Base-by-base conservation (phyloP, 169 alveolate species). In the Plasmodium sp. region DNA sequence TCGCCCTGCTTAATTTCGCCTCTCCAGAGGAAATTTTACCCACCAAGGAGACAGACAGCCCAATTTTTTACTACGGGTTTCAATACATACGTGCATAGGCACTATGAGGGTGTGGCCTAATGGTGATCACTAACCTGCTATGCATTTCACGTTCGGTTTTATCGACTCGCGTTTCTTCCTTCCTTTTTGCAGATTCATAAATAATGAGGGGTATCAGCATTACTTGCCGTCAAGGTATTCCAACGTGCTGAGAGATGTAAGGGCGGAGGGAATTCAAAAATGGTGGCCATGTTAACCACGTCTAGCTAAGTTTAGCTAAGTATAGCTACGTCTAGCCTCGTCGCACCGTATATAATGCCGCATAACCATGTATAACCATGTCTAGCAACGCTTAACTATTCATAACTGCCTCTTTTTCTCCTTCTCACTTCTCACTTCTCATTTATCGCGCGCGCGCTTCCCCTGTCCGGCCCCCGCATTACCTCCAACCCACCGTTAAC, bases 31-130 rank as follows among this genome's bases (percentile, higher is more conserved):
- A 90, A 41, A 39, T 58, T 90, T 80, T 48, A n/a, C 41, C 80
- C 18, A n/a, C 41, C 31, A 79, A 67, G 48, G 94, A 90, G 58
- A 71, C 45, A 39, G 94, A 90, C 74, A 90, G 91, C 62, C 62
- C 94, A 45, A 90, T 90, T 62, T 81, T 62, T 90, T 90, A 90
- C 62, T 79, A 90, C 48, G 94, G 94, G 94, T 90, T 81, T 67
- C 14, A 39, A 79, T 9, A 88, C 67, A 83, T 62, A 67, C 14
- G 77, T 41, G 45, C 27, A 56, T 27, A 74, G 34, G 75, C 41
- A 85, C 43, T 51, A 39, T 56, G 71, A 54, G 22, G 36, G 16
- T 71, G 75, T 84, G 3, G 54, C 81, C 22, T 81, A 34, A 18
- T 9, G 18, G 18, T 48, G 34, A 74, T 48, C 43, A 22, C 81